Base-by-base conservation (phyloP, 768 basidiomycete genomes). In the Tricholoma furcatifolium region DNA sequence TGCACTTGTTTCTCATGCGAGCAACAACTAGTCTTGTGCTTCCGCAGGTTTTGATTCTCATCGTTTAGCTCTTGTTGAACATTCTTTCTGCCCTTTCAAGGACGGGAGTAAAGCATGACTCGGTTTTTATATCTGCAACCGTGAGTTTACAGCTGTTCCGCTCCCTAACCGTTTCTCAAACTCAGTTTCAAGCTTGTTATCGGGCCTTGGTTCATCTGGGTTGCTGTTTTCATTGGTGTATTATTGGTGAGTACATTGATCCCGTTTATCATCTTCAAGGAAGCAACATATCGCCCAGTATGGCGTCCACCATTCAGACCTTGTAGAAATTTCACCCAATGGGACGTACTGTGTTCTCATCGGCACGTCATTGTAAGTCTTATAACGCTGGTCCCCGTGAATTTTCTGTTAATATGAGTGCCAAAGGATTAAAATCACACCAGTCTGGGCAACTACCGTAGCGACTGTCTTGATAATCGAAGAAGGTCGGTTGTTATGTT, bases 151-250 rank as follows among this genome's bases (percentile, higher is more conserved):
- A 38, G 12, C 5, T 38, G n/a, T 43, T n/a, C 24, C 15, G 43
- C 6, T 1, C 27, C 5, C 3, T 11, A 43, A 47, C 4, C 4
- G 18, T 8, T 42, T 50, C 10, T 35, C 6, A n/a, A 2, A 12
- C 11, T 4, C 27, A 21, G 39, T 34, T 20, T 14, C 17, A 31
- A 69, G 66, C 58, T 70, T 12, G 51, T 65, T 17, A 38, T 59
- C 12, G 39, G 61, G 20, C 67, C 67, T 2, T 71, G 70, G 67
- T 43, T 66, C 6, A 46, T 64, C 9, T 71, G 70, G 70, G 45
- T 58, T 11, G 59, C 46, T 6, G 51, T 67, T 14, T 59, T 65
- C 15, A 44, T 64, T 12, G 63, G 62, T 6, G 56, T 66, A 4
- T 42, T 70, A 14, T 36, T 66, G n/a, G 70, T 69, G 39, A 53